phyloP scores from a whole-genome alignment of 1,284 basidiomycete genomes.

The Sporisorium iseilematis-ciliati region DNA sequence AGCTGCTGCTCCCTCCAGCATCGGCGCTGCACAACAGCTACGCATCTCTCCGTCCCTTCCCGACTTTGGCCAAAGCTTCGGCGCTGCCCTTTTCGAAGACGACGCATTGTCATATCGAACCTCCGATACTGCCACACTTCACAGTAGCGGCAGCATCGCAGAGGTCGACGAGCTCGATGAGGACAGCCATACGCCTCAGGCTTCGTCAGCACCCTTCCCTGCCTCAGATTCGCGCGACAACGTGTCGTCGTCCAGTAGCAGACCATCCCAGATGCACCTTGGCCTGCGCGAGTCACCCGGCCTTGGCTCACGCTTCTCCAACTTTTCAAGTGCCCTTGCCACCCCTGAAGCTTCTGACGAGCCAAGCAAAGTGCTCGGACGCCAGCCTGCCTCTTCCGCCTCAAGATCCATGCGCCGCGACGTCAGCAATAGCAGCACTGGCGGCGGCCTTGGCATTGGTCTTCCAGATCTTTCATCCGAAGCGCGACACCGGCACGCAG shows the following conservation, averaged over 20 bases:
- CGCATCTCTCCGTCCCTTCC: conserved; percentile 47
- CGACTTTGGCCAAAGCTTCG: conserved; percentile 42
- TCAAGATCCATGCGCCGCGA: conserved; percentile 13
- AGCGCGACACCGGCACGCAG: conserved; percentile 10
- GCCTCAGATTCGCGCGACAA: conserved; percentile 10
- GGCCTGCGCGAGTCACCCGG: conserved; percentile 40
- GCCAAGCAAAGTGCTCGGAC: conserved; percentile 28
- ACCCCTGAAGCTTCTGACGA: conserved; percentile 46
- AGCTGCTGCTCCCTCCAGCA: not conserved
- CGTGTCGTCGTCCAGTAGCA: conserved; percentile 5
- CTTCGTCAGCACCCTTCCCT: conserved; percentile 29
- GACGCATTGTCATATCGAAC: conserved; percentile 2
- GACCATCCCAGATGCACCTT: conserved; percentile 39
- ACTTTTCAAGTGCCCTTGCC: conserved; percentile 52
- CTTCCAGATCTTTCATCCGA: conserved; percentile 35
- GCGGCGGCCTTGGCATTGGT: conserved; percentile 52
- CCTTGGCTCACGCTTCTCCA: conserved; percentile 55
- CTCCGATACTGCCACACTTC: conserved; percentile 10
- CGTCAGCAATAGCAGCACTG: not conserved
- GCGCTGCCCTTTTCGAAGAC: conserved; percentile 36
- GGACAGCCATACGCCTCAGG: conserved; percentile 26
- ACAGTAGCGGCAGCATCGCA: conserved; percentile 32
- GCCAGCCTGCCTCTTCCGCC: conserved; percentile 13
- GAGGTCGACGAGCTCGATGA: conserved; percentile 32
- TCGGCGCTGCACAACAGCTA: conserved; percentile 5